Conservation (phyloP, 495 filamentous ascomycete species). For the Xanthoparmelia taractica region DNA sequence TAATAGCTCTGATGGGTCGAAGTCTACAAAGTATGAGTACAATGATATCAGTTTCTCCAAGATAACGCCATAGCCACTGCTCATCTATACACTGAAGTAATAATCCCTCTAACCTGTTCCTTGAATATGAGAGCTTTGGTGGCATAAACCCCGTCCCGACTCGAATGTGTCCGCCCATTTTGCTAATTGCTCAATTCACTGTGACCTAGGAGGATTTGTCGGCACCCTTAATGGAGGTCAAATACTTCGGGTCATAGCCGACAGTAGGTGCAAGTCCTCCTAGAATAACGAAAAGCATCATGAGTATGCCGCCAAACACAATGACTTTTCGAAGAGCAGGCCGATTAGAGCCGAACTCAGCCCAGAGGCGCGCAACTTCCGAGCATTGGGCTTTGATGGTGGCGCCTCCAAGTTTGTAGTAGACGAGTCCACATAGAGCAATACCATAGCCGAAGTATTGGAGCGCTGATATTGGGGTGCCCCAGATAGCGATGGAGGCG, state of each 20-base stretch:
- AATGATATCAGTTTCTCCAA: neutral
- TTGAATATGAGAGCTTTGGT: neutral
- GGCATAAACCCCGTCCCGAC: neutral
- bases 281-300: slow-evolving; percentile 63
- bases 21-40: neutral
- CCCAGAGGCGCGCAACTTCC: slow-evolving; percentile 65
- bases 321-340: slow-evolving; percentile 71
- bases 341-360: slow-evolving; percentile 69
- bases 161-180: neutral
- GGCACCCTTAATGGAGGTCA: slow-evolving; percentile 14
- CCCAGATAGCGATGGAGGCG: slow-evolving; percentile 85
- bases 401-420: slow-evolving; percentile 93
- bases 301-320: slow-evolving; percentile 53
- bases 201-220: neutral
- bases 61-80: neutral
- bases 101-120: neutral
- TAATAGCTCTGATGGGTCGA: neutral
- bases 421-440: slow-evolving; percentile 81
- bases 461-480: slow-evolving; percentile 67
- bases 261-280: slow-evolving; percentile 44
- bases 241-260: slow-evolving; percentile 22
- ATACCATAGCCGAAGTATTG: slow-evolving; percentile 95
- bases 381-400: slow-evolving; percentile 70
- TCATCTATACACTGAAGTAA: neutral
- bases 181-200: neutral